phyloP scores from a whole-genome alignment of 2,329 filamentous ascomycete species.

The Lecanicillium sp. region DNA sequence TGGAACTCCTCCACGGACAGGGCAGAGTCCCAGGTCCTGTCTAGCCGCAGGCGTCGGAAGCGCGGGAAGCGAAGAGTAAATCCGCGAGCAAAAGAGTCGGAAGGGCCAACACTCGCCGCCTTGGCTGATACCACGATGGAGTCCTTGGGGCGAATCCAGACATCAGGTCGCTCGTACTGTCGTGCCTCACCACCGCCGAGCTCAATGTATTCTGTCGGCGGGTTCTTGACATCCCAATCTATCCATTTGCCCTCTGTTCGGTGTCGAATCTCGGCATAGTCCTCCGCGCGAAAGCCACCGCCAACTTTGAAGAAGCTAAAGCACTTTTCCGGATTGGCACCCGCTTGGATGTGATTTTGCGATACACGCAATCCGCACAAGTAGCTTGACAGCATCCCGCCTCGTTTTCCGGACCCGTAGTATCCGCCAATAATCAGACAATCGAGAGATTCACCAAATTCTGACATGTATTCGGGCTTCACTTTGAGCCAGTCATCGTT shows the following conservation, averaged over 20 bases:
- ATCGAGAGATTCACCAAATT: conserved; percentile 89
- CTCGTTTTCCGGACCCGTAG: conserved; percentile 79
- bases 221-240: conserved; percentile 70
- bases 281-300: conserved; percentile 79
- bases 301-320: conserved; percentile 97
- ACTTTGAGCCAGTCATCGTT: conserved; percentile 98
- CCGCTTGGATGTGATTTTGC: conserved; percentile 54
- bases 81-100: conserved; percentile 69
- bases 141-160: conserved; percentile 87
- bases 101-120: conserved; percentile 67
- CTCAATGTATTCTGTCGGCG: conserved; percentile 71
- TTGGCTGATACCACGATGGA: conserved; percentile 86
- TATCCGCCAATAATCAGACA: conserved; percentile 87
- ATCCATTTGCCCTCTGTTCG: conserved; percentile 88
- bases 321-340: conserved; percentile 63
- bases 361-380: conserved; percentile 80
- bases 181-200: conserved; percentile 65
- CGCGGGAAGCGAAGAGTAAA: conserved; percentile 85
- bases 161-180: conserved; percentile 74
- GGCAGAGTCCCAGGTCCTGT: conserved; percentile 76
- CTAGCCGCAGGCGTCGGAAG: conserved; percentile 73
- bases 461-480: conserved; percentile 96
- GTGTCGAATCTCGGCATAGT: conserved; percentile 77
- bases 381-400: conserved; percentile 77
- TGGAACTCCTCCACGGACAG: conserved; percentile 73